These are phyloP conservation scores for Venturia aucupariae DNA, from an alignment of 2,329 filamentous ascomycete species.

Conservation along the genomic window DNA sequence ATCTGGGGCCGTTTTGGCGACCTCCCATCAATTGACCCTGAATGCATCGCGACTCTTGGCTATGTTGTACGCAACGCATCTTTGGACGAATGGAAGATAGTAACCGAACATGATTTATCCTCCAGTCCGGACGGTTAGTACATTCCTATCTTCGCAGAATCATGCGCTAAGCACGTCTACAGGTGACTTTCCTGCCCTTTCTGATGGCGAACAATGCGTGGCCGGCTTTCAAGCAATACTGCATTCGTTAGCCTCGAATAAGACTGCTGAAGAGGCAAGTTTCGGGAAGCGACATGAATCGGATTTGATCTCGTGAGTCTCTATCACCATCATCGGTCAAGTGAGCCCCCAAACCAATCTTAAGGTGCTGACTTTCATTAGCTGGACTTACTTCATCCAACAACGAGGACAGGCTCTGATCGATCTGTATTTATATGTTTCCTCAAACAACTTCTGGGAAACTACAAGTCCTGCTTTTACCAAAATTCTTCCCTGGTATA, in stretches of 20 bases:
- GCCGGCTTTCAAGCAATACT: conserved; percentile 55
- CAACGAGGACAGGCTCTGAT: conserved; percentile 45
- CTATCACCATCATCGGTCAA: not conserved
- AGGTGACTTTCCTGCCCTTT: conserved; percentile 50
- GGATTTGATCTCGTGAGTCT: not conserved
- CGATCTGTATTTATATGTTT: conserved; percentile 82
- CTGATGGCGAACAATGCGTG: conserved; percentile 46
- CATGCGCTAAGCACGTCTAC: conserved; percentile 14
- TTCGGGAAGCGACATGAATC: not conserved
- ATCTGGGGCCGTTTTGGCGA: conserved; percentile 86
- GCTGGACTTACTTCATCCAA: conserved; percentile 11
- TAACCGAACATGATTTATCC: conserved; percentile 49
- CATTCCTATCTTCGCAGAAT: not conserved
- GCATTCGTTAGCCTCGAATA: conserved; percentile 10
- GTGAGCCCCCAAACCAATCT: not conserved
- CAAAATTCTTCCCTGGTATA: conserved; percentile 69
- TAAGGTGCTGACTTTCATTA: not conserved
- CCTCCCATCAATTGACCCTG: conserved; percentile 80
- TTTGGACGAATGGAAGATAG: conserved; percentile 34
- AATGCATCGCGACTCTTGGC: conserved; percentile 76
- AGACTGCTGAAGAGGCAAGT: not conserved
- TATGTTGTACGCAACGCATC: conserved; percentile 33
- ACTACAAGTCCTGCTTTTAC: conserved; percentile 74
- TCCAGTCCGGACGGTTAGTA: conserved; percentile 43
- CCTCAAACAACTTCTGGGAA: conserved; percentile 74